Evolutionary conservation across 495 filamentous ascomycete genomes (phyloP).

Genomic region (Penicilliopsis zonata): DNA sequence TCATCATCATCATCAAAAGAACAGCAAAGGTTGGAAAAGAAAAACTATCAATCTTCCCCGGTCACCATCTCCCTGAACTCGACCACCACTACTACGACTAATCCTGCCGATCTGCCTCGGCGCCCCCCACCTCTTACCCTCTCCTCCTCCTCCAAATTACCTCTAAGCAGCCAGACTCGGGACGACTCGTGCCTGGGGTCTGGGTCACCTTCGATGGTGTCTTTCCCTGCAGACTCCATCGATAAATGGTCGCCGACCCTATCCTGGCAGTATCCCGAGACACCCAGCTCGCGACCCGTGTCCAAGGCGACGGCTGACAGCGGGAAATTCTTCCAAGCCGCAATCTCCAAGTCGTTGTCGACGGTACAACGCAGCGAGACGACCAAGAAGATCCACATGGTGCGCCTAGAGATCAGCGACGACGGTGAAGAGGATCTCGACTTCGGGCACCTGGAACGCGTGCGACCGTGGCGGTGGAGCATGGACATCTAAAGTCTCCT

Average conservation of each 20-base stretch:
- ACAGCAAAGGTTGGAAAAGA: too few species aligned
- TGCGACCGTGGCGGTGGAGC: slow-evolving; percentile 36
- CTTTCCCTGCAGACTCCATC: slow-evolving; percentile 20
- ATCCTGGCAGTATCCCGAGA: slow-evolving; percentile 26
- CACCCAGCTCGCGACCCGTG: slow-evolving; percentile 26
- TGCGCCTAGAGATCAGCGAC: slow-evolving; percentile 33
- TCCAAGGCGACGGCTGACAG: slow-evolving; percentile 28
- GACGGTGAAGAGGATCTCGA: slow-evolving; percentile 20
- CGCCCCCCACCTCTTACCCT: slow-evolving; percentile 6
- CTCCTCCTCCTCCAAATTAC: slow-evolving; percentile 6
- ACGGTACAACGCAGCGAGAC: slow-evolving; percentile 19
- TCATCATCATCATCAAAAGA: too few species aligned
- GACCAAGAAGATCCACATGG: slow-evolving; percentile 25
- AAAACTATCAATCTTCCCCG: slow-evolving; percentile 1
- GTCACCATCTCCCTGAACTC: slow-evolving; percentile 2
- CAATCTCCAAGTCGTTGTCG: slow-evolving; percentile 24
- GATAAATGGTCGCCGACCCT: slow-evolving; percentile 14
- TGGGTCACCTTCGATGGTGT: slow-evolving; percentile 17
- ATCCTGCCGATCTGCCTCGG: slow-evolving; percentile 6
- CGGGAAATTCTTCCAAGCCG: slow-evolving; percentile 15
- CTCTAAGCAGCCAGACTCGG: slow-evolving; percentile 7
- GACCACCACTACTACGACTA: slow-evolving; percentile 4
- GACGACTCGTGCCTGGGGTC: slow-evolving; percentile 20
- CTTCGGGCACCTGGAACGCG: slow-evolving; percentile 25
- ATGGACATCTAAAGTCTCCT: slow-evolving; percentile 29